Percentiles rank a stretch among this genome's conserved stretches.
Conservation (phyloP, 2,329 filamentous ascomycete species). For the Sphaerulina vaccinii region DNA sequence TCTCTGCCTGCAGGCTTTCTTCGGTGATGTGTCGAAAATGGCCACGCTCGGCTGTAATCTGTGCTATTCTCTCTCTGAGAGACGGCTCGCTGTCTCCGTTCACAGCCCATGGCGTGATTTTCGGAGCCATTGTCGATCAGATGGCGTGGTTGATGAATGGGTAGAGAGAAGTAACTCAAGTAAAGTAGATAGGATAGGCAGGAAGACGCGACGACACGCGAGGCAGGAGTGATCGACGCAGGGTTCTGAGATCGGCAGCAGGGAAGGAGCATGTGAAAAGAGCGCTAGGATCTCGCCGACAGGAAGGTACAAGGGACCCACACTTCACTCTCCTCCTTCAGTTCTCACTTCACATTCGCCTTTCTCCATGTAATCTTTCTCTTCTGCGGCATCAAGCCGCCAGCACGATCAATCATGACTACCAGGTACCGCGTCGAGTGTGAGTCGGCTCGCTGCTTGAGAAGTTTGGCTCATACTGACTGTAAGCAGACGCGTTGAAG, state of each 20-base stretch:
- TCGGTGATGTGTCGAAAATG: slow-evolving; percentile 81
- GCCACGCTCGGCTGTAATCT: slow-evolving; percentile 74
- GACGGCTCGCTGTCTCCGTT: slow-evolving; percentile 56
- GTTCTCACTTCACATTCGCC: neutral
- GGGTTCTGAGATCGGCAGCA: neutral
- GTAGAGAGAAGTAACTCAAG: neutral
- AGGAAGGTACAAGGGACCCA: too few species aligned
- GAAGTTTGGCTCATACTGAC: slow-evolving; percentile 10
- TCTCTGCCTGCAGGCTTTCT: slow-evolving; percentile 67
- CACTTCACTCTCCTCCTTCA: neutral
- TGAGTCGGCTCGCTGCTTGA: slow-evolving; percentile 19
- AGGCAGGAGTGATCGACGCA: neutral
- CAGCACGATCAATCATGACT: slow-evolving; percentile 32
- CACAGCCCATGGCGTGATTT: slow-evolving; percentile 62
- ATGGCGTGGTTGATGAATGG: neutral
- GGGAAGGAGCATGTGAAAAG: neutral
- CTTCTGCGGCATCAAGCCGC: neutral
- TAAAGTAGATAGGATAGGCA: neutral
- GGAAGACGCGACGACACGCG: slow-evolving; percentile 6
- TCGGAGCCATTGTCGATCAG: slow-evolving; percentile 14
- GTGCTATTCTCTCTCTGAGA: slow-evolving; percentile 72
- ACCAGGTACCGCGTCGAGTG: slow-evolving; percentile 42
- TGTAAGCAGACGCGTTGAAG: slow-evolving; percentile 61
- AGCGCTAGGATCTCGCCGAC: too few species aligned
- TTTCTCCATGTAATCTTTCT: neutral